Base-by-base conservation (phyloP, 768 basidiomycete genomes). In the Panus rudis region DNA sequence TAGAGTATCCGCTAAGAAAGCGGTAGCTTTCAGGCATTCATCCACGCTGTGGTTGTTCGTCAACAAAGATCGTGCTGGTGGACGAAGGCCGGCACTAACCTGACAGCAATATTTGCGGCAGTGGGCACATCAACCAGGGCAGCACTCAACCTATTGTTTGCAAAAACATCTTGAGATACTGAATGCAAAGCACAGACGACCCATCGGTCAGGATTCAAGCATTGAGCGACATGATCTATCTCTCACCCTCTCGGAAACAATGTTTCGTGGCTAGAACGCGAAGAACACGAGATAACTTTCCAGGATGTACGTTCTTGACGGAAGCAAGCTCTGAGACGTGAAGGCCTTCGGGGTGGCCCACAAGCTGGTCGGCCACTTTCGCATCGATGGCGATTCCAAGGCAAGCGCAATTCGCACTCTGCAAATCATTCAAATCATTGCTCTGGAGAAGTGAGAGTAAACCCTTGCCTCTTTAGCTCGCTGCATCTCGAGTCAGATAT, bases 261-360 rank as follows among this genome's bases (percentile, higher is more conserved):
- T 72, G 69, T 33, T 62, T 69, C 10, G 68, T 61, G 10, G 68
- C 64, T 4, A 74, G 62, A 2, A 63, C 47, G 2, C 70, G 63
- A 31, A 74, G 42, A 23, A 73, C 57, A 2, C 68, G 59, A 1
- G 57, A 60, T 1, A 73, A 53, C 41, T 72, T 74, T 22, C 46
- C 57, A 3, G 47, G 43, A 17, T 70, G 56, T 6, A 70, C 42
- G 2, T 65, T 60, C 2, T 66, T 49, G 30, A 52, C 52, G 12
- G 46, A 25, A 8, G 56, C 54, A 3, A 72, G 43, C 6, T 68
- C 66, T 4, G 52, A 33, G 13, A 69, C 55, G 35, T 61, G 62
- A 41, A 67, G 46, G 5, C 72, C 71, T 2, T 63, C 51, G 2
- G 68, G 64, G n/a, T 56, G 52, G 14, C 60, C 57, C 10, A 53